These are phyloP conservation scores for Pleurotus ostreatus DNA, from an alignment of 768 basidiomycete species.

Conservation along the genomic window DNA sequence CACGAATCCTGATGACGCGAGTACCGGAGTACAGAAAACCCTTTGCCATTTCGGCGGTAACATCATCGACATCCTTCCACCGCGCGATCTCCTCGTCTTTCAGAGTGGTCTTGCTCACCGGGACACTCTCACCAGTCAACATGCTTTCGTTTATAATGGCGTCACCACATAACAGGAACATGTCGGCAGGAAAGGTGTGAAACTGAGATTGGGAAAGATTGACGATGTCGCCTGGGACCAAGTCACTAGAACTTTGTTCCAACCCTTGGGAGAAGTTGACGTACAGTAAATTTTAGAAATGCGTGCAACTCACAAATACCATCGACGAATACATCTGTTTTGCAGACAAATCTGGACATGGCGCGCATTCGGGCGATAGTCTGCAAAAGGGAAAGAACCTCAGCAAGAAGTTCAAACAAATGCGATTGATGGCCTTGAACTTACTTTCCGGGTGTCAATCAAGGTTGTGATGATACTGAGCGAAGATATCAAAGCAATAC, in stretches of 20 bases:
- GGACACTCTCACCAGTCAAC: constrained; percentile 98
- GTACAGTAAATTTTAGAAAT: not conserved
- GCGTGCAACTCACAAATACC: constrained; percentile 56
- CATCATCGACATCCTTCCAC: constrained; percentile 67
- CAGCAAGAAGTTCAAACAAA: constrained; percentile 6
- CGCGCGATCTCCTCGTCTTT: constrained; percentile 71
- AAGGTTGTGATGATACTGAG: constrained; percentile 83
- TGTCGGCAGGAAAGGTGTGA: constrained; percentile 79
- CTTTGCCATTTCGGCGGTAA: constrained; percentile 70
- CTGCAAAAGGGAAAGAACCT: constrained; percentile 29
- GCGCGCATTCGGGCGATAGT: constrained; percentile 93
- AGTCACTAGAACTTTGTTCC: constrained; percentile 64
- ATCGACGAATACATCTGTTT: constrained; percentile 64
- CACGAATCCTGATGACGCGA: constrained; percentile 82
- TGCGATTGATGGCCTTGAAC: constrained; percentile 12
- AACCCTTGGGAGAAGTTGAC: constrained; percentile 44
- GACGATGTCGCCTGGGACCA: constrained; percentile 91
- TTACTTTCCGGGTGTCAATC: constrained; percentile 86
- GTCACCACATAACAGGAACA: constrained; percentile 91
- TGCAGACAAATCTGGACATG: constrained; percentile 89
- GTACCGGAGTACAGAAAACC: constrained; percentile 90
- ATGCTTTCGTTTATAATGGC: constrained; percentile 99
- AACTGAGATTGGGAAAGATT: constrained; percentile 80
- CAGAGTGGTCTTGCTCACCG: constrained; percentile 85
- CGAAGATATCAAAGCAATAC: constrained; percentile 87